phyloP scores from a whole-genome alignment of 495 filamentous ascomycete species.

The Peziza echinospora region DNA sequence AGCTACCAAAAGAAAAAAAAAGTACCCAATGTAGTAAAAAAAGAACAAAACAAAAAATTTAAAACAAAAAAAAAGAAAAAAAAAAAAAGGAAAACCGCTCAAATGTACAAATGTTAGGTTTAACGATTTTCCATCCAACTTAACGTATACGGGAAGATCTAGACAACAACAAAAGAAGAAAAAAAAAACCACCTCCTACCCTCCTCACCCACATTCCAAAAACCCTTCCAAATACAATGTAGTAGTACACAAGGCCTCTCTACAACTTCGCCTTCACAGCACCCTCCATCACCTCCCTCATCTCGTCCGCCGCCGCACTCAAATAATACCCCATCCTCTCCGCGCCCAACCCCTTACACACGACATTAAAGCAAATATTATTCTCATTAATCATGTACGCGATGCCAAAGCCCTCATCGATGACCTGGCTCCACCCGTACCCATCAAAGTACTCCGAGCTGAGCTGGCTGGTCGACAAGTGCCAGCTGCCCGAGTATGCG shows the following conservation, averaged over 20 bases:
- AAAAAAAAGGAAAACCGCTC: too few species aligned
- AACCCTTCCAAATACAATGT: not conserved
- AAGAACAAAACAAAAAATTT: too few species aligned
- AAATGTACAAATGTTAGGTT: too few species aligned
- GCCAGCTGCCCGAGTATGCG: slow-evolving; percentile 72
- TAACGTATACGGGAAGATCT: too few species aligned
- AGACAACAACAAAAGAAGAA: too few species aligned
- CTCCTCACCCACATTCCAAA: too few species aligned
- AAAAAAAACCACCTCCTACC: not conserved
- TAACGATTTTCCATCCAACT: too few species aligned
- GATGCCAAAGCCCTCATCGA: slow-evolving; percentile 89
- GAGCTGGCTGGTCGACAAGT: slow-evolving; percentile 67
- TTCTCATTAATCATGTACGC: slow-evolving; percentile 99
- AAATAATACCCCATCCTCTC: slow-evolving; percentile 89
- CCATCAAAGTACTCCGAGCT: slow-evolving; percentile 96
- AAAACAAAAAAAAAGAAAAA: too few species aligned
- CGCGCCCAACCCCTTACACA: slow-evolving; percentile 74
- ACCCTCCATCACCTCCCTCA: slow-evolving; percentile 70
- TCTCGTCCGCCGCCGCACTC: slow-evolving; percentile 76
- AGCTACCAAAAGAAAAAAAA: too few species aligned
- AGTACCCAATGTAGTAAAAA: too few species aligned
- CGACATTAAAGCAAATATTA: slow-evolving; percentile 92
- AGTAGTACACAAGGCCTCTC: not conserved
- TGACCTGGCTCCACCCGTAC: slow-evolving; percentile 98
- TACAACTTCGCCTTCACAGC: slow-evolving; percentile 78